Percentiles rank a stretch among this genome's conserved stretches.
These are phyloP conservation scores for Mycena chlorophos DNA, from an alignment of 768 basidiomycete species.

Conservation along the genomic window DNA sequence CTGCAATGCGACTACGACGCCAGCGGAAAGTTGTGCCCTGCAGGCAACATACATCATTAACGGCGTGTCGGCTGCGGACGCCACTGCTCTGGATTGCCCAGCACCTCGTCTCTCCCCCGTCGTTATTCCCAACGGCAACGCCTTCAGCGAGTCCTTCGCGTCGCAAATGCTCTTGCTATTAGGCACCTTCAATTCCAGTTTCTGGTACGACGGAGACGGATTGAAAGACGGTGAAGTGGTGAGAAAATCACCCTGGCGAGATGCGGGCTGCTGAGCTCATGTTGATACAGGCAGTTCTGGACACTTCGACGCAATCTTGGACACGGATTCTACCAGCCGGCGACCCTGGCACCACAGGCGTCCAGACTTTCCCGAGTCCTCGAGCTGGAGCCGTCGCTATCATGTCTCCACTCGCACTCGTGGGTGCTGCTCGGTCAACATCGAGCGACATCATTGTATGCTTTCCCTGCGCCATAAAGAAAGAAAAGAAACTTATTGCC, in stretches of 20 bases:
- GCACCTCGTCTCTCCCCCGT: slow-evolving; percentile 63
- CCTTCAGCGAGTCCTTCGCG: slow-evolving; percentile 52
- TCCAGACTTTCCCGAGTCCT: slow-evolving; percentile 57
- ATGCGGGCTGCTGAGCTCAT: slow-evolving; percentile 18
- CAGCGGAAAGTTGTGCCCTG: slow-evolving; percentile 54
- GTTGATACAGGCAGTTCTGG: slow-evolving; percentile 56
- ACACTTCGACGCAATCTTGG: slow-evolving; percentile 64
- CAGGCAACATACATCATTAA: slow-evolving; percentile 61
- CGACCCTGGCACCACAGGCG: slow-evolving; percentile 60
- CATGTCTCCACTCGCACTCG: slow-evolving; percentile 53
- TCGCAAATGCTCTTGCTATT: slow-evolving; percentile 71
- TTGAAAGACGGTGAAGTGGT: slow-evolving; percentile 74
- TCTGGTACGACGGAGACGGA: slow-evolving; percentile 68
- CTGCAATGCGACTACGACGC: slow-evolving; percentile 46
- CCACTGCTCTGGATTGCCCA: slow-evolving; percentile 53
- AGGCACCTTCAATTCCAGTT: slow-evolving; percentile 61
- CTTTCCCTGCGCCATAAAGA: too few relatives aligned
- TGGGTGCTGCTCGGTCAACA: slow-evolving; percentile 48
- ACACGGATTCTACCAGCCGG: slow-evolving; percentile 73
- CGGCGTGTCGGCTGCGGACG: slow-evolving; percentile 33
- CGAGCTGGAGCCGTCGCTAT: slow-evolving; percentile 71
- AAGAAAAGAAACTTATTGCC: too few relatives aligned
- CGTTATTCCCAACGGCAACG: slow-evolving; percentile 61
- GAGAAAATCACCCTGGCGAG: slow-evolving; percentile 26
- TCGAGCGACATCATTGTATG: slow-evolving; percentile 54